Evolutionary conservation across 2,329 filamentous ascomycete species (phyloP).

Genomic region (Neonectria coccinea): DNA sequence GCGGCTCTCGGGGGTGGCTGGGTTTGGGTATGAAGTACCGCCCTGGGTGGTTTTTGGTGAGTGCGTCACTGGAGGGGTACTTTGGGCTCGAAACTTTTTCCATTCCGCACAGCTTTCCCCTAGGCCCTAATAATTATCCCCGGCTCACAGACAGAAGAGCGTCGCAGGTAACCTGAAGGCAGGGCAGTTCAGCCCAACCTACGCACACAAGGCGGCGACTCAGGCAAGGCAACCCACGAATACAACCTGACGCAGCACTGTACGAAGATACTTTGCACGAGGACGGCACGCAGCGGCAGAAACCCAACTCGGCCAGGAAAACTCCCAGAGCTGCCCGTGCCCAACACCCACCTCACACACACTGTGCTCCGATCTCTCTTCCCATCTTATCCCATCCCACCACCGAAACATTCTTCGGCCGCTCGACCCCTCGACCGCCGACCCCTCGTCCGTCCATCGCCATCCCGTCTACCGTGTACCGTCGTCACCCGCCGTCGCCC

Average conservation of each 20-base stretch:
- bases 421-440: conserved; percentile 15
- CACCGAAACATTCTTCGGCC: conserved; percentile 1
- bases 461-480: conserved; percentile 12
- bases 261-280: not conserved
- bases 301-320: conserved; percentile 2
- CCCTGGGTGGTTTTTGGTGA: not conserved
- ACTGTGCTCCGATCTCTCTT: conserved; percentile 13
- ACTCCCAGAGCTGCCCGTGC: conserved; percentile 6
- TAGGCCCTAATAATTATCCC: too few relatives aligned
- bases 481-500: conserved; percentile 15
- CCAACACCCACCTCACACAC: conserved; percentile 10
- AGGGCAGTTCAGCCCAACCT: conserved; percentile 19
- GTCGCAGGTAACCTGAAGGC: not conserved
- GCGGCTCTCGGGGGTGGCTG: not conserved
- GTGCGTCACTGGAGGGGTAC: not conserved
- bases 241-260: conserved; percentile 1
- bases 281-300: not conserved
- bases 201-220: too few relatives aligned
- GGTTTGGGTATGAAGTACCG: not conserved
- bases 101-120: not conserved
- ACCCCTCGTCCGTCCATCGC: conserved; percentile 21
- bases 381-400: conserved; percentile 21
- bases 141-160: too few relatives aligned
- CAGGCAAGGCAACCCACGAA: conserved; percentile 9
- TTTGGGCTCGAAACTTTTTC: not conserved